Conservation (phyloP, 352 stramenopile genomes). For the Pythium aphanidermatum region DNA sequence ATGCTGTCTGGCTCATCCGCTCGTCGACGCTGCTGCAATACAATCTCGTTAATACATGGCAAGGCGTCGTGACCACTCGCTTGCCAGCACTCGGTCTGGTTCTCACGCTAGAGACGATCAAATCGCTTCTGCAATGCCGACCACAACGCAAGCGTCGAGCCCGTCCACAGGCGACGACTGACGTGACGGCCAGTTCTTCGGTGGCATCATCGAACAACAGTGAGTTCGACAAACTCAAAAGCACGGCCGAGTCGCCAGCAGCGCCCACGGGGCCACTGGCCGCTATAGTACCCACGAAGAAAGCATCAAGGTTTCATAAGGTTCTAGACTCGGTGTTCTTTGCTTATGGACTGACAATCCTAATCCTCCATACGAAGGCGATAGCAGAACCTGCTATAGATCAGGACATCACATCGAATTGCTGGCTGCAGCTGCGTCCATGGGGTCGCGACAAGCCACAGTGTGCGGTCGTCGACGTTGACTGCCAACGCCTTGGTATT, state of each 20-base stretch:
- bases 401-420: conserved; percentile 6
- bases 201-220: no score
- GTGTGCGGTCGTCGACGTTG: conserved; percentile 17
- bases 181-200: no score
- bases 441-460: conserved; percentile 9
- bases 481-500: conserved; percentile 9
- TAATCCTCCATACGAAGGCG: conserved; percentile 11
- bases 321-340: conserved; percentile 8
- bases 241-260: no score
- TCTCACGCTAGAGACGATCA: conserved; percentile 14
- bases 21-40: conserved; percentile 19
- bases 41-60: conserved; percentile 21
- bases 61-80: conserved; percentile 14
- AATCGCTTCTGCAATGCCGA: conserved; percentile 14
- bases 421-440: conserved; percentile 12
- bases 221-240: no score
- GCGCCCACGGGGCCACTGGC: neutral
- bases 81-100: conserved; percentile 14
- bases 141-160: no score
- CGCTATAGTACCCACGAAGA: conserved; percentile 1
- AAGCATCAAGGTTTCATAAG: conserved; percentile 1
- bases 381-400: conserved; percentile 12
- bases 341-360: conserved; percentile 11
- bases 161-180: no score
- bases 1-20: conserved; percentile 18